phyloP scores from a whole-genome alignment of 352 stramenopile genomes.

The Pythium coloratum region DNA sequence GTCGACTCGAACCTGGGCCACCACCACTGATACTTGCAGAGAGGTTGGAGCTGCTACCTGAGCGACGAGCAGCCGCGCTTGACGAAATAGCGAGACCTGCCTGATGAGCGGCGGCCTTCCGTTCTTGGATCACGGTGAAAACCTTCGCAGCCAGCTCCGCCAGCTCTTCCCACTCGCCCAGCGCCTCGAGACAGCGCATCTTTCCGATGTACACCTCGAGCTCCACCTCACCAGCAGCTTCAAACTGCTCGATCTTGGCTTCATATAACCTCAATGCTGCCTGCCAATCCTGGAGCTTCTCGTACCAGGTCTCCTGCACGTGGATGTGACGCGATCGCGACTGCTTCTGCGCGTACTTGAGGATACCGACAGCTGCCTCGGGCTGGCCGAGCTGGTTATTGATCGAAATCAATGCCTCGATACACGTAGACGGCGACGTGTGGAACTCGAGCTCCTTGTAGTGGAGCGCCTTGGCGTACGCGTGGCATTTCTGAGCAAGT shows the following conservation, averaged over 20 bases:
- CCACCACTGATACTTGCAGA: not conserved
- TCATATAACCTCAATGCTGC: slow-evolving; percentile 97
- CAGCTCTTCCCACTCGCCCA: slow-evolving; percentile 91
- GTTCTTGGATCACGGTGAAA: slow-evolving; percentile 20
- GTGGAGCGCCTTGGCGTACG: slow-evolving; percentile 98
- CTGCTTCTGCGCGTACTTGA: slow-evolving; percentile 94
- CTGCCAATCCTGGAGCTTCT: slow-evolving; percentile 97
- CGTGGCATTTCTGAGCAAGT: slow-evolving; percentile 97
- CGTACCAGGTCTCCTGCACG: slow-evolving; percentile 96
- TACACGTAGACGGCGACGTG: slow-evolving; percentile 89
- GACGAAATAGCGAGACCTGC: not conserved
- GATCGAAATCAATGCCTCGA: slow-evolving; percentile 98
- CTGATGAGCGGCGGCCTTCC: slow-evolving; percentile 6
- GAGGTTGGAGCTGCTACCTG: slow-evolving; percentile 8
- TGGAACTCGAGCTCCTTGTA: slow-evolving; percentile 99
- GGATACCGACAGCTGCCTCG: slow-evolving; percentile 96
- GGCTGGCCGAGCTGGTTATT: slow-evolving; percentile 97
- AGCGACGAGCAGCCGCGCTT: slow-evolving; percentile 8
- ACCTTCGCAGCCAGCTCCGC: slow-evolving; percentile 44
- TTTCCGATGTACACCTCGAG: slow-evolving; percentile 95
- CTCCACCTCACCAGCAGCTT: slow-evolving; percentile 46
- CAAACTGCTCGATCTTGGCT: slow-evolving; percentile 72
- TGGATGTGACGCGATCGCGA: slow-evolving; percentile 72
- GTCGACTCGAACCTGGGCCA: not conserved
- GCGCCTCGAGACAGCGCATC: slow-evolving; percentile 97